Base-by-base conservation (phyloP, 2,329 filamentous ascomycete species). In the Neofusicoccum umdonicola region DNA sequence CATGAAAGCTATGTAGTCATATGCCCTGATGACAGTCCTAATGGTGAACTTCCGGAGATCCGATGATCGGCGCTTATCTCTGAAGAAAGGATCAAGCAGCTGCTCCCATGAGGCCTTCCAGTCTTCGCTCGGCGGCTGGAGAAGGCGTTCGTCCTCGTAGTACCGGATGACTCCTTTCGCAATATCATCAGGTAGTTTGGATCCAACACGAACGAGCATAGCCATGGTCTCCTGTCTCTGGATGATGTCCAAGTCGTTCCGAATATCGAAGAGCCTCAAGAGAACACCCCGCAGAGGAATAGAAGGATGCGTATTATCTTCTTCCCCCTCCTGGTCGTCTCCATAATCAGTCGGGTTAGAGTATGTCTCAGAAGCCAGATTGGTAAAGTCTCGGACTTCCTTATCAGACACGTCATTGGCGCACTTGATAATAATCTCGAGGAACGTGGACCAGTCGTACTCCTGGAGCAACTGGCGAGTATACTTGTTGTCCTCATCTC, bases 91-190 rank as follows among this genome's bases (percentile, higher is more conserved):
- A 13, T 12, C 80, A 15, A 91, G 74, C 1, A 92, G 82, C 31
- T 86, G 77, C 15, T 79, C 78, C 62, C 90, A 80, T 61, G 91
- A 90, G 2, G 83, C 77, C 67, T 89, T 83, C 90, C 90, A 93
- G 41, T 85, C 80, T 52, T 83, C 76, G 69, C 91, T 88, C 0
- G 90, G 90, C 2, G 90, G 90, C 50, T 88, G 89, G 69, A 90
- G 90, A 70, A 87, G 88, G 51, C 88, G 83, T 68, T 90, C 89
- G 62, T 90, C 86, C 63, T 84, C 83, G 68, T 89, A 90, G 72
- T 91, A 87, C 50, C 87, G 84, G 48, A 92, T 82, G 27, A 92
- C 84, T 11, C 89, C 79, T 52, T 83, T 84, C 1, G 85, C 88
- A 8, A 87, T 85, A 3, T 85, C 84, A 71, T 92, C 87, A 5